Evolutionary conservation across 495 filamentous ascomycete genomes (phyloP), one percentile per base, ranked within the genome.

Genomic region (Penicillium flavigenum): DNA sequence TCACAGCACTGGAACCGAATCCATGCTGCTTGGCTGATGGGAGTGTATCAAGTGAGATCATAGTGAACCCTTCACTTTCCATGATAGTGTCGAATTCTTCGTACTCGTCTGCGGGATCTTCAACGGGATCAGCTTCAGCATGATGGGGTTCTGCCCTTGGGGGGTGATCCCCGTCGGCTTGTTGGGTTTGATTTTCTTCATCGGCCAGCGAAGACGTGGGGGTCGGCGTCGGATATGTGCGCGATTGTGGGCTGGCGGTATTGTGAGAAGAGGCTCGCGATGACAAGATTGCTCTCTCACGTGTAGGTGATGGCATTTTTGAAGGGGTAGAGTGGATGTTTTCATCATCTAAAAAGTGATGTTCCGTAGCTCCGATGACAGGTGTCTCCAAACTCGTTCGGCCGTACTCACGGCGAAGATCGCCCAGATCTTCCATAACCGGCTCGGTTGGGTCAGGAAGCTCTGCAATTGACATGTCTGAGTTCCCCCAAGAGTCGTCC

Each of bases 21-120:
- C 66, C 71, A 54, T 70, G 68, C 44, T 75, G 73, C 54, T 72
- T 73, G 17, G 70, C 72, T 5, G 79, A 82, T 27, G 78, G 73
- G 34, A 84, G 64, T 10, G 81, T 80, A 29, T 82, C 77, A 47
- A 83, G 63, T 4, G 80, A 82, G 4, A 84, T 75, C 81, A 84
- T 84, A 34, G 78, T 84, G 52, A 84, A 83, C 2, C 79, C 81
- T 63, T 84, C 81, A 50, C 81, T 83, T 60, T 84, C 81, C 61
- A 84, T 78, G 34, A 84, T 81, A 1, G 81, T 78, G 65, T 83
- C 79, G 53, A 76, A 82, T 32, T 83, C 79, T 44, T 83, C 79
- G 57, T 76, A 81, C 32, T 83, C 79, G 48, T 69, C 71, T 14
- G 70, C 79, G 9, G 76, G 72, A 46, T 79, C 78, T 31, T 44